Base-by-base conservation (phyloP, 2,329 filamentous ascomycete genomes). In the Microdochium paspali region DNA sequence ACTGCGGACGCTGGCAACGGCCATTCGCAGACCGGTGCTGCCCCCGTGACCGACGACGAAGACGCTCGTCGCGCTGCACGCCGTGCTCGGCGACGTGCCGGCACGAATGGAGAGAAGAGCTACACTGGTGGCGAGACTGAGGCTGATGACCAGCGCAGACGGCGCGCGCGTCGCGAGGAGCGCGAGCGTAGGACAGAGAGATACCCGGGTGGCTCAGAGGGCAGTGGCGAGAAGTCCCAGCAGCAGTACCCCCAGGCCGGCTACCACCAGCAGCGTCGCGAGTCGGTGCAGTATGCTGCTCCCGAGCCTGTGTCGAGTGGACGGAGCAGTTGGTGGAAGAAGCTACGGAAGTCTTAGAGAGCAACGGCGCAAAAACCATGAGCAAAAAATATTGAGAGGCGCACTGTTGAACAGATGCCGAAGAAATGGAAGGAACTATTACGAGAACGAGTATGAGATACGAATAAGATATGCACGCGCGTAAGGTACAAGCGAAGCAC, bases 271-370 rank as follows among this genome's bases (percentile, higher is more conserved):
- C 31, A 35, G 31, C 31, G 18, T 12, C 31, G 70, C 20, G 62
- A 64, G 35, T 66, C 68, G 20, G 56, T 66, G 21, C 69, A 66
- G n/a, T n/a, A n/a, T n/a, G n/a, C n/a, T 67, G 52, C 73, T 76
- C 47, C 52, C 65, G 10, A 66, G 18, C 35, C 12, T 5, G 35
- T 40, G 15, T 15, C 35, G 12, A 3, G n/a, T 7, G 13, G 13
- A 18, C 35, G 73, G 49, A 77, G 71, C 51, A 79, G 75, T 53
- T 80, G 77, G 77, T 81, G 77, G 77, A 76, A 66, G 64, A 79
- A 79, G 66, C 60, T 79, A 28, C 7, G 26, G 26, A 28, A 28
- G 7, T 13, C 26, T 7, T 13, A 28, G 13, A 28, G 26, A 28
- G 13, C 7, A 28, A 28, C 7, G 7, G 13, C 26, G 26, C 7